Evolutionary conservation across 139 green algal species (phyloP), one percentile per base, ranked within the genome.

Genomic region (Gonium pectorale): DNA sequence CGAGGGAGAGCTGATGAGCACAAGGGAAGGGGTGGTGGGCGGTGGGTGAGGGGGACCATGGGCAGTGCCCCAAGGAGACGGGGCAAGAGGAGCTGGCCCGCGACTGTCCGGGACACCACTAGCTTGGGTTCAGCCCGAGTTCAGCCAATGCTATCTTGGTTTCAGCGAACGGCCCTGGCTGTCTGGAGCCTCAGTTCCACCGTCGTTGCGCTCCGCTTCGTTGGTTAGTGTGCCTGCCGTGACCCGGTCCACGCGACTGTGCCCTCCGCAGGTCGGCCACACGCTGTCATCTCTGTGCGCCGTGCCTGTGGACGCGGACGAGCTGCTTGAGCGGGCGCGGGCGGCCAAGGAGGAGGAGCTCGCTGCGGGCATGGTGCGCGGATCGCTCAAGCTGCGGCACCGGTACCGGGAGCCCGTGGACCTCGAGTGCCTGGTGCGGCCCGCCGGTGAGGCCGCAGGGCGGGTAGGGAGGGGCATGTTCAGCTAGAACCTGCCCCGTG

Each of bases 401-500:
- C 33, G 64, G 26, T 85, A 37, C 46, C 46, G 67, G 27, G 79
- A 75, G 11, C 64, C 79, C 0, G 79, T 85, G 33, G 46, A 35
- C 0, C 29, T 77, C 15, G 38, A 67, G 4, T 24, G 67, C 8
- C 35, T 26, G 1, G 49, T 77, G 5, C 26, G 46, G 13, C 41
- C 67, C 26, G 79, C 64, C 33, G 79, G 79, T 85, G 70, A 56
- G 49, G 49, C 13, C 49, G 49, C 13, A 17, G 49, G 49, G 49
- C 13, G 17, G 49, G 17, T 13, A 17, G 49, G 17, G 49, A 17
- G 49, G 17, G 49, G 49, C 13, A 56, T 17, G 13, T 56, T 56
- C 13, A 13, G 13, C 13, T 13, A 56, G 17, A 26, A 17, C 49
- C 17, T 13, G 49, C 49, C 49, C 49, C 49, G 49, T 56, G 13